A percentile compares a stretch with the other conserved stretches of the same genome.
Conservation (phyloP, 495 filamentous ascomycete genomes). For the Evansstolkia leycettana region DNA sequence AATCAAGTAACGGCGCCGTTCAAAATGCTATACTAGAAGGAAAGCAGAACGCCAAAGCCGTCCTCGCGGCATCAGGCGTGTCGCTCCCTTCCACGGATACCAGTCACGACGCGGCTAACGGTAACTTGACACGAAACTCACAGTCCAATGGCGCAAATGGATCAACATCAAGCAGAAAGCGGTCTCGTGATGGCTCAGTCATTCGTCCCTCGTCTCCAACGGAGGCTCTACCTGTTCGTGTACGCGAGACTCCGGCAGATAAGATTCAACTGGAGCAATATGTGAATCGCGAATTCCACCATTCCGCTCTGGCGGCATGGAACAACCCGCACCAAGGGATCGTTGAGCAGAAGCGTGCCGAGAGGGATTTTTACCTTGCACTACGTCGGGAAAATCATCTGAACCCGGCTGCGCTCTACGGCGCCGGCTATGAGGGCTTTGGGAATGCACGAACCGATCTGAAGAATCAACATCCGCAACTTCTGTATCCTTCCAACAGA, state of each 20-base stretch:
- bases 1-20: constrained; percentile 17
- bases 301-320: constrained; percentile 41
- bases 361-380: constrained; percentile 39
- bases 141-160: constrained; percentile 30
- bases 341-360: constrained; percentile 38
- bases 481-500: constrained; percentile 66
- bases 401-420: constrained; percentile 54
- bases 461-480: constrained; percentile 33
- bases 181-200: constrained; percentile 47
- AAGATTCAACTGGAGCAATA: constrained; percentile 62
- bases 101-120: constrained; percentile 17
- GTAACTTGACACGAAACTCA: constrained; percentile 10
- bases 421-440: constrained; percentile 78
- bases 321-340: constrained; percentile 33
- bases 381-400: constrained; percentile 35
- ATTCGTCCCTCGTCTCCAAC: constrained; percentile 17
- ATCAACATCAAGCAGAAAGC: constrained; percentile 37
- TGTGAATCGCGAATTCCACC: constrained; percentile 61
- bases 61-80: constrained; percentile 38
- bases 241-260: constrained; percentile 29
- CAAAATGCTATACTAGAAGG: constrained; percentile 36
- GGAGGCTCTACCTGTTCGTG: constrained; percentile 18
- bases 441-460: constrained; percentile 74
- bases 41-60: constrained; percentile 47
- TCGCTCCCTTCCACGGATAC: constrained; percentile 10